Evolutionary conservation across 225 moss, liverwort and hornwort genomes (phyloP).

Genomic region (Thuidium tamariscinum): DNA sequence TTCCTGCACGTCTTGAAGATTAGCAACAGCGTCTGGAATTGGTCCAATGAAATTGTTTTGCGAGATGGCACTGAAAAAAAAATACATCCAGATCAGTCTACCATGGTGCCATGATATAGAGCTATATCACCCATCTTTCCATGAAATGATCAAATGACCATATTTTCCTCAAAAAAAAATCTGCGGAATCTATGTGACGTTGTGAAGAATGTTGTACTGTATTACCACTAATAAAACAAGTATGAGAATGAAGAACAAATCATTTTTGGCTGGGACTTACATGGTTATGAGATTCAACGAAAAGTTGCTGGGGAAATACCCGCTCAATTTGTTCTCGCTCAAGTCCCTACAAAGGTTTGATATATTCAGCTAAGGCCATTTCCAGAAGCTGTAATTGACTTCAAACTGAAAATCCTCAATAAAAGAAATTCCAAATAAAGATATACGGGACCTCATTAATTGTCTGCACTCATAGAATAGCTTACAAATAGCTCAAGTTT

Average conservation of each 20-base stretch:
- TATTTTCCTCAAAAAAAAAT: not conserved
- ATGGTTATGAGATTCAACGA: slow-evolving; percentile 16
- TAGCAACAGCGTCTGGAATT: slow-evolving; percentile 8
- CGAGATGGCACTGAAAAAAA: slow-evolving; percentile 5
- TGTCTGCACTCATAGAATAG: not conserved
- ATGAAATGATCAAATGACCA: not conserved
- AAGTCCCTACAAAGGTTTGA: slow-evolving; percentile 22
- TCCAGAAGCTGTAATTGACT: not conserved
- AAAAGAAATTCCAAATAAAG: not conserved
- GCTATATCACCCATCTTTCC: not conserved
- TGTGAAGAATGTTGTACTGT: not conserved
- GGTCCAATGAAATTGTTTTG: slow-evolving; percentile 13
- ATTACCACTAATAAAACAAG: no score
- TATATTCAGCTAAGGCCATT: not conserved
- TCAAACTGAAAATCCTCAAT: not conserved
- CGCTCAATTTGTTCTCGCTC: slow-evolving; percentile 22
- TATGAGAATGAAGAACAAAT: not conserved
- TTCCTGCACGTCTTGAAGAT: slow-evolving; percentile 17
- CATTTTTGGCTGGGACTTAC: slow-evolving; percentile 1
- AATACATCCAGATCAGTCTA: not conserved
- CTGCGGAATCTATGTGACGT: not conserved
- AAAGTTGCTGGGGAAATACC: slow-evolving; percentile 17
- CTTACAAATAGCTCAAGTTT: slow-evolving; percentile 27
- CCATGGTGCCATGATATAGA: not conserved
- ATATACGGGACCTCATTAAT: no score